These are phyloP conservation scores for Sarocladiaceae sp. DNA, from an alignment of 2,329 filamentous ascomycete genomes.

Conservation along the genomic window DNA sequence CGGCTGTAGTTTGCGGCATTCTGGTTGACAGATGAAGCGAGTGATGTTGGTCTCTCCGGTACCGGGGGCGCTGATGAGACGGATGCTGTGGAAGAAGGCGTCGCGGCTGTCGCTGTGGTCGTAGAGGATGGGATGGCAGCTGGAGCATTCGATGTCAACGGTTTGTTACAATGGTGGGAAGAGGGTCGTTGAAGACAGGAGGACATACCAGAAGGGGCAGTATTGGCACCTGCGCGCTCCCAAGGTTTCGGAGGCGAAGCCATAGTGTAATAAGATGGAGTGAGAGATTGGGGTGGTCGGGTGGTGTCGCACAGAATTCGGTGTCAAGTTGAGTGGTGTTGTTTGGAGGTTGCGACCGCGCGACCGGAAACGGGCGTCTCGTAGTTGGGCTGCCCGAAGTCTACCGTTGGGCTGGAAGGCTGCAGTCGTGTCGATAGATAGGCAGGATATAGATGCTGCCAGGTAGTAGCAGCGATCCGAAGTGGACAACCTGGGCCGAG, in stretches of 20 bases:
- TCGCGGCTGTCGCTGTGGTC: constrained; percentile 30
- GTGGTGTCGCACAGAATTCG: not conserved
- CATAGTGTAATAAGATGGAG: constrained; percentile 30
- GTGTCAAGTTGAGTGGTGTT: not conserved
- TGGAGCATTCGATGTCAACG: constrained; percentile 3
- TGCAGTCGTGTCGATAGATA: too few species aligned
- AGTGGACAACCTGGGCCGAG: too few species aligned
- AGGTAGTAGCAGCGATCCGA: too few species aligned
- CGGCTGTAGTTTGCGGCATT: constrained; percentile 78
- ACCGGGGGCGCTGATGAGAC: constrained; percentile 56
- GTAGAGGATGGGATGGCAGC: constrained; percentile 28
- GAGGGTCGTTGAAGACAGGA: constrained; percentile 15
- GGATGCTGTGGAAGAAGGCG: constrained; percentile 34
- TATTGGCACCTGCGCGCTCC: constrained; percentile 69
- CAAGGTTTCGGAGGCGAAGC: constrained; percentile 94
- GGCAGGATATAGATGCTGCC: too few species aligned
- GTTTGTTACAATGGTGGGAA: not conserved
- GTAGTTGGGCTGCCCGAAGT: too few species aligned
- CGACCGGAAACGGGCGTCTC: too few species aligned
- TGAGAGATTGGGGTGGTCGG: not conserved
- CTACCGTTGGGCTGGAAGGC: too few species aligned
- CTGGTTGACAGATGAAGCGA: constrained; percentile 75
- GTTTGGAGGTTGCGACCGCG: not conserved
- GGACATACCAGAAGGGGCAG: constrained; percentile 39
- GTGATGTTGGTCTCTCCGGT: constrained; percentile 72